Conservation (phyloP, 139 green algal species). For the Microglena sp. region DNA sequence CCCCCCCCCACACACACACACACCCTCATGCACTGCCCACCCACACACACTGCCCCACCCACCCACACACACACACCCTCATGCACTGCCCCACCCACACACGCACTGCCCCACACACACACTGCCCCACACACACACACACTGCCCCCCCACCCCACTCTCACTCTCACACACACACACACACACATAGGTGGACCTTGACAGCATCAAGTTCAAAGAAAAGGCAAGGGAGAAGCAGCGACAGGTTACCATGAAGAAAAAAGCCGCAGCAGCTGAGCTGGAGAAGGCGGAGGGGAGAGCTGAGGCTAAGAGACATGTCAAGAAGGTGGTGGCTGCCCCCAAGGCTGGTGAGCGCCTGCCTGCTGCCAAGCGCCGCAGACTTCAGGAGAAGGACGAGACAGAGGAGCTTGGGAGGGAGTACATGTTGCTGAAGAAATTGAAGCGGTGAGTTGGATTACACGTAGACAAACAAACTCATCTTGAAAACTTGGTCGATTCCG, state of each 20-base stretch:
- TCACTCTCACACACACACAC: too few relatives aligned
- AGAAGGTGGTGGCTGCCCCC: not conserved
- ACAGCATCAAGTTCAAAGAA: slow-evolving; percentile 63
- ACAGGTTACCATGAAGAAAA: slow-evolving; percentile 19
- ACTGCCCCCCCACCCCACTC: too few relatives aligned
- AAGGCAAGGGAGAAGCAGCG: slow-evolving; percentile 79
- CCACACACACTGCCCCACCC: too few relatives aligned
- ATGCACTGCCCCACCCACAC: too few relatives aligned
- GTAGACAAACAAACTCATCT: not conserved
- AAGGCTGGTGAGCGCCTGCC: slow-evolving; percentile 30
- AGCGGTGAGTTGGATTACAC: slow-evolving; percentile 8
- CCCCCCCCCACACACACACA: too few relatives aligned
- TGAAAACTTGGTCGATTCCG: too few relatives aligned
- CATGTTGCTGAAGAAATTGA: slow-evolving; percentile 57
- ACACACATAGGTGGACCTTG: slow-evolving; percentile 58
- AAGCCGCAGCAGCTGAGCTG: not conserved
- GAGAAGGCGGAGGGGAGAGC: not conserved
- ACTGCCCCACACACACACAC: too few relatives aligned
- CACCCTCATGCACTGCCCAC: too few relatives aligned
- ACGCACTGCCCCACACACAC: too few relatives aligned
- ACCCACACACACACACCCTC: too few relatives aligned
- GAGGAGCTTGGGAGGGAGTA: slow-evolving; percentile 69
- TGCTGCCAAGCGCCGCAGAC: slow-evolving; percentile 59
- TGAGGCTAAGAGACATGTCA: not conserved
- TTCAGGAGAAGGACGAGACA: slow-evolving; percentile 57